Conservation (phyloP, 2,329 filamentous ascomycete species). For the Septoria linicola region DNA sequence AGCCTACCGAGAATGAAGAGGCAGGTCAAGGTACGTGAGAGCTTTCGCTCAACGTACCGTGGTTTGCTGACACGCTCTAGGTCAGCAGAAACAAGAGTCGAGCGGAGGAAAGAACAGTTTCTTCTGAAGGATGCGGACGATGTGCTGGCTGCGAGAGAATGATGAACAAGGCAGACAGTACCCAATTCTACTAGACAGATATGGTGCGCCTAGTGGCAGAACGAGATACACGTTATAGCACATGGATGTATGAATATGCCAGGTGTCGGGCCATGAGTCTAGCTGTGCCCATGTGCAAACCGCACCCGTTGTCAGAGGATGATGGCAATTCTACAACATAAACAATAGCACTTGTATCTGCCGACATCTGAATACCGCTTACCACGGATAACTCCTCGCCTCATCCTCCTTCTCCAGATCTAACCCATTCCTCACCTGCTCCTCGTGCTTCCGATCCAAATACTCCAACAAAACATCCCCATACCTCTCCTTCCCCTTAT, state of each 20-base stretch:
- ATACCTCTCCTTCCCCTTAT: constrained; percentile 78
- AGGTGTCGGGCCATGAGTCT: too few species aligned
- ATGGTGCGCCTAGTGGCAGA: constrained; percentile 2
- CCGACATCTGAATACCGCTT: background rate
- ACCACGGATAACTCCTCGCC: constrained; percentile 61
- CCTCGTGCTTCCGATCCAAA: constrained; percentile 69
- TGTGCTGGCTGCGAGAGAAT: constrained; percentile 8
- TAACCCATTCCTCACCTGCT: constrained; percentile 68
- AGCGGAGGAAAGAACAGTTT: constrained; percentile 14
- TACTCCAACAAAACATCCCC: constrained; percentile 71
- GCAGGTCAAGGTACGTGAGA: constrained; percentile 8
- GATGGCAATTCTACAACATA: too few species aligned
- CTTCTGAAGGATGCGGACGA: constrained; percentile 11
- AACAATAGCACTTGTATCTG: too few species aligned
- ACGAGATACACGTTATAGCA: constrained; percentile 6
- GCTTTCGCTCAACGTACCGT: too few species aligned
- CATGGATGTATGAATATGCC: background rate
- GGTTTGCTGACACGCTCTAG: background rate
- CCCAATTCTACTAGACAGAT: constrained; percentile 6
- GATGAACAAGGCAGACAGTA: constrained; percentile 12
- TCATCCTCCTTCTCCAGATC: constrained; percentile 62
- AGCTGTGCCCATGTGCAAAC: too few species aligned
- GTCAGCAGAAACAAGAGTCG: constrained; percentile 7
- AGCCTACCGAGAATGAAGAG: constrained; percentile 15
- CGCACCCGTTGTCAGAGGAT: too few species aligned